Conservation (phyloP, 2,329 filamentous ascomycete genomes). For the Calonectria leucothoes region DNA sequence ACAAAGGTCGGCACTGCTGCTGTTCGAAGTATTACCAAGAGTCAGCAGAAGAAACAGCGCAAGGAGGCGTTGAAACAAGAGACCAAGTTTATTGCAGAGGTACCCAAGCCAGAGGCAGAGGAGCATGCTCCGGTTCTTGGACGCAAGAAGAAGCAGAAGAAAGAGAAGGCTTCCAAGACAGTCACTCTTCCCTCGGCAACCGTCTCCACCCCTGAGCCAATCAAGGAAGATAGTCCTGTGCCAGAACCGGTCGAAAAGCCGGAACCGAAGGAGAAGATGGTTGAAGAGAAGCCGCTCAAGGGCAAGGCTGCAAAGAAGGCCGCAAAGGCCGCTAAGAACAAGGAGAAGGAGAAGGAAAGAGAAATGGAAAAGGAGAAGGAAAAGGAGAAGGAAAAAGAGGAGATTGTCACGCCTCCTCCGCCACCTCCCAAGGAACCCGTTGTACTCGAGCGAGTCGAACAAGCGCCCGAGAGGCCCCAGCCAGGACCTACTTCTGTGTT, state of each 20-base stretch:
- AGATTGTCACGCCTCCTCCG: constrained; percentile 30
- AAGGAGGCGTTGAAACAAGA: constrained; percentile 76
- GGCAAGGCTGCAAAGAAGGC: constrained; percentile 46
- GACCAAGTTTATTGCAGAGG: constrained; percentile 63
- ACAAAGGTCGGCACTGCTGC: constrained; percentile 75
- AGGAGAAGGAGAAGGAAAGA: constrained; percentile 36
- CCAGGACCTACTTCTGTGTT: constrained; percentile 50
- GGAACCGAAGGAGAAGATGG: constrained; percentile 22
- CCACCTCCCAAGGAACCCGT: constrained; percentile 31
- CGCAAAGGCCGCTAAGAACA: constrained; percentile 44
- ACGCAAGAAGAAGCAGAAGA: constrained; percentile 88
- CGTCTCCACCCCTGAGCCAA: constrained; percentile 22
- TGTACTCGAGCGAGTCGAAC: constrained; percentile 29
- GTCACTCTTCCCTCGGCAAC: constrained; percentile 19
- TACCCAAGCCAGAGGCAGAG: constrained; percentile 63
- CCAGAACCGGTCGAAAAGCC: constrained; percentile 15
- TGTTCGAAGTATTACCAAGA: constrained; percentile 78
- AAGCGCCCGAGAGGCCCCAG: constrained; percentile 43
- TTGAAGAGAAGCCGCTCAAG: constrained; percentile 38
- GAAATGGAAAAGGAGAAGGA: constrained; percentile 38
- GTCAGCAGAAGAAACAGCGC: constrained; percentile 81
- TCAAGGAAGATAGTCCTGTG: constrained; percentile 23
- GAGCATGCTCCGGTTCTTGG: constrained; percentile 79
- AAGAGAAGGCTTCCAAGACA: constrained; percentile 64
- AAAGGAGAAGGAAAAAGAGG: constrained; percentile 37